Evolutionary conservation across 805 yeast genomes (phyloP), one percentile per base, ranked within the genome.

Genomic region (Wickerhamiella sergipiensis): DNA sequence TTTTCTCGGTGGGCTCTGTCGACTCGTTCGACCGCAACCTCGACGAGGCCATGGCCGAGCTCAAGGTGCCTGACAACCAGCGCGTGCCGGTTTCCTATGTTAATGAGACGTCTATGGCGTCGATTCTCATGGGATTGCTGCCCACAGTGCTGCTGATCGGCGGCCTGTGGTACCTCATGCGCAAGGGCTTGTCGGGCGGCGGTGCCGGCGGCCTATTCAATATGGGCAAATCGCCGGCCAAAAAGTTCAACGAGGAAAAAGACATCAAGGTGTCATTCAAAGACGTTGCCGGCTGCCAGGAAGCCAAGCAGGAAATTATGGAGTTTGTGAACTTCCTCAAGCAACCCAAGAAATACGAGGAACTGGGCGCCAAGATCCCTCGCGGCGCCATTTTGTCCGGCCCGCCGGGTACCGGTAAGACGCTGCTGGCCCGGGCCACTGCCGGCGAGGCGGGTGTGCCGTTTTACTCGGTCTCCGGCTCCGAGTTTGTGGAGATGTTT

Each of bases 371-470:
- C 40, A 86, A 88, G 66, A 92, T 92, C 58, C 99, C 99, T 46
- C 79, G 97, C 64, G 99, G 99, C 59, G 98, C 98, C 9, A 86
- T 92, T 53, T 71, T 92, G 52, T 84, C 95, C 1, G 99, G 99
- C 47, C 95, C 98, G 17, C 99, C 99, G 48, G 99, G 99, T 72
- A 92, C 98, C 9, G 99, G 99, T 79, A 92, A 92, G 66, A 92
- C 99, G 0, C 72, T 92, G 50, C 71, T 92, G 48, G 99, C 99
- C 12, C 90, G 87, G 64, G 99, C 99, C 5, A 92, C 97, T 47
- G 98, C 98, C 1, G 98, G 98, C 58, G 99, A 92, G 67, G 98
- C 99, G 0, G 95, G 92, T 52, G 98, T 92, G 42, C 97, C 99
- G 43, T 92, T 92, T 65, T 81, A 81, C 61, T 85, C 95, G 15